Evolutionary conservation across 83 land plant genomes (phyloP).

Genomic region (Thuja plicata): DNA sequence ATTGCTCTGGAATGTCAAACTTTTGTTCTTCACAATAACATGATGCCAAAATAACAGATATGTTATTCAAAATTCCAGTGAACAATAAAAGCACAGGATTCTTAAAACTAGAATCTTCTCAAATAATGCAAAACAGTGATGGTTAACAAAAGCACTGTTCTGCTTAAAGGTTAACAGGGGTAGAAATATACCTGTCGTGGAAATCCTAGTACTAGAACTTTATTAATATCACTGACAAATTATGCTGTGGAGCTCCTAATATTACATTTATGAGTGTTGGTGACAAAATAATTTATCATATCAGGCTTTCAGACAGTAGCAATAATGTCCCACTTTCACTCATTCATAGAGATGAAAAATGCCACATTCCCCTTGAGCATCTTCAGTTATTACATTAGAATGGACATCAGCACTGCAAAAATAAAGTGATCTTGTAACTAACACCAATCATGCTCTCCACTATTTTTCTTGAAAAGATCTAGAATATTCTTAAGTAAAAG

Average conservation of each 20-base stretch:
- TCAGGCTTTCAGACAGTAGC: background rate
- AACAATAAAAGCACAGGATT: no score
- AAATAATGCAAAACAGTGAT: background rate
- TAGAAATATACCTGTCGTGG: background rate
- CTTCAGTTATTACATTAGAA: background rate
- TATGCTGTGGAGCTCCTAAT: background rate
- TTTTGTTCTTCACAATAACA: background rate
- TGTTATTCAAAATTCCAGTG: background rate
- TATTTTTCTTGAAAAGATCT: background rate
- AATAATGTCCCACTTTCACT: background rate
- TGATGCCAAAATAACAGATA: background rate
- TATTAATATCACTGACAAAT: background rate
- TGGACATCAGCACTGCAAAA: background rate
- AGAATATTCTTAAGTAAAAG: background rate
- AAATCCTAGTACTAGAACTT: background rate
- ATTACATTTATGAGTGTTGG: background rate
- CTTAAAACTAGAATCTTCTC: background rate
- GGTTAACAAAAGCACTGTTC: background rate
- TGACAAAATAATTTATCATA: background rate
- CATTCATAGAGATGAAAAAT: background rate
- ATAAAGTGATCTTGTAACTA: background rate
- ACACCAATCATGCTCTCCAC: background rate
- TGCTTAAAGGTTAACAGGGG: background rate
- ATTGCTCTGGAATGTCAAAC: background rate
- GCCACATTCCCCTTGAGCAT: background rate